phyloP scores from a whole-genome alignment of 495 filamentous ascomycete genomes.

The Letharia columbiana region DNA sequence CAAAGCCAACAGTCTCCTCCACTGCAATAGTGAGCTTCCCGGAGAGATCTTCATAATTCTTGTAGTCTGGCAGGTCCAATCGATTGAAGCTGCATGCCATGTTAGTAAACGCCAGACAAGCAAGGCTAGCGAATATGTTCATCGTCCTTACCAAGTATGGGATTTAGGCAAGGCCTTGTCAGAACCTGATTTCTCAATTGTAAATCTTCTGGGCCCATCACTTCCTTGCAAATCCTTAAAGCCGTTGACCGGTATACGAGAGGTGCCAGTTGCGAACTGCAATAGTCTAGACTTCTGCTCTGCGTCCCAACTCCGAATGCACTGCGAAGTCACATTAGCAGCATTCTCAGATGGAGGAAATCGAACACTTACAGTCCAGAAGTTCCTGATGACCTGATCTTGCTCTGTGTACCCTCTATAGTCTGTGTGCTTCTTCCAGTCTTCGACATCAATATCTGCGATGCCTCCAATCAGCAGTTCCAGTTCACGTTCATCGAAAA shows the following conservation, averaged over 20 bases:
- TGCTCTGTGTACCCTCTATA: slow-evolving; percentile 98
- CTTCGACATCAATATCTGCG: slow-evolving; percentile 97
- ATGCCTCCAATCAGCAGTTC: slow-evolving; percentile 97
- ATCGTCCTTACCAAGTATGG: slow-evolving; percentile 82
- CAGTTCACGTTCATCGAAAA: slow-evolving; percentile 96
- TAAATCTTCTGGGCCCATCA: slow-evolving; percentile 90
- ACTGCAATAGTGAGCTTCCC: slow-evolving; percentile 91
- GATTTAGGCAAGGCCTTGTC: slow-evolving; percentile 84
- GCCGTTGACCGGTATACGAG: slow-evolving; percentile 96
- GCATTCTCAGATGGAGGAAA: neutral
- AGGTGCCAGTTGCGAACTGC: slow-evolving; percentile 96
- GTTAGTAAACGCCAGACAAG: slow-evolving; percentile 6
- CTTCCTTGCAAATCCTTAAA: slow-evolving; percentile 99
- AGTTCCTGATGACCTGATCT: slow-evolving; percentile 93
- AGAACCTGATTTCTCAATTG: slow-evolving; percentile 95
- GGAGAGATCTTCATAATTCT: slow-evolving; percentile 72
- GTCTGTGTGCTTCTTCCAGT: slow-evolving; percentile 99
- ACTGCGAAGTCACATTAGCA: slow-evolving; percentile 31
- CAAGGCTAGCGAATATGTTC: neutral
- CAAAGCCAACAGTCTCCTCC: slow-evolving; percentile 98
- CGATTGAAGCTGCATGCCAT: slow-evolving; percentile 72
- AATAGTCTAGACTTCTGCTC: slow-evolving; percentile 95
- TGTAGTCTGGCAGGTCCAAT: slow-evolving; percentile 91
- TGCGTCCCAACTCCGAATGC: slow-evolving; percentile 88
- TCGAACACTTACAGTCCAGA: slow-evolving; percentile 73